phyloP scores from a whole-genome alignment of 139 green algal genomes.

The Marvania coccoides region DNA sequence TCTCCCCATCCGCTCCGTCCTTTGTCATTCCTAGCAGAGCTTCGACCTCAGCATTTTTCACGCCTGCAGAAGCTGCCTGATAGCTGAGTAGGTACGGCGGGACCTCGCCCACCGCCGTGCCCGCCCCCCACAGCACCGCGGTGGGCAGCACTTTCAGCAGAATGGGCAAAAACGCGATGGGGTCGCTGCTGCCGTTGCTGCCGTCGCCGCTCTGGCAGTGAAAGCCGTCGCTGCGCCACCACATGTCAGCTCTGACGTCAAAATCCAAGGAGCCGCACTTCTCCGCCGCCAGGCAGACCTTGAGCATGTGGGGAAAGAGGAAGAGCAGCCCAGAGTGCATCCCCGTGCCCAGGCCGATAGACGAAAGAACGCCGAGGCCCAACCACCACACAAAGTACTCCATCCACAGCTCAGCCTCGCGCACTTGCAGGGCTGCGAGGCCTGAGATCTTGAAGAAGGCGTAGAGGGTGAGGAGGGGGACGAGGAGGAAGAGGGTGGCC shows the following conservation, averaged over 20 bases:
- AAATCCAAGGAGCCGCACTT: conserved; percentile 72
- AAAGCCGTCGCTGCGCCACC: conserved; percentile 66
- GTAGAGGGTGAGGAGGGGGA: conserved; percentile 53
- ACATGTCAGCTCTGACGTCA: conserved; percentile 61
- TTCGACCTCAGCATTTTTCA: conserved; percentile 48
- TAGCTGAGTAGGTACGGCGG: conserved; percentile 83
- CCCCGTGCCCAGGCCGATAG: conserved; percentile 81
- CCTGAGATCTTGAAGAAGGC: conserved; percentile 20
- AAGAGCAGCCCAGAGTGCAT: conserved; percentile 94
- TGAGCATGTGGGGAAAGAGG: conserved; percentile 91
- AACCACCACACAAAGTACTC: conserved; percentile 78
- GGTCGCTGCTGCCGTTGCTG: not conserved
- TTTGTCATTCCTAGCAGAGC: conserved; percentile 25
- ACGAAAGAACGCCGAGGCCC: conserved; percentile 80
- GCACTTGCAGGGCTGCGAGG: conserved; percentile 1
- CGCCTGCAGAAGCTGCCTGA: conserved; percentile 60
- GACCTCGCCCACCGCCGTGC: conserved; percentile 86
- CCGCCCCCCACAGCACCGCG: conserved; percentile 74
- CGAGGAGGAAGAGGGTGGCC: conserved; percentile 50
- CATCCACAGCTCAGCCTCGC: conserved; percentile 36
- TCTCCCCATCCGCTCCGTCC: not conserved
- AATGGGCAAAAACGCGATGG: conserved; percentile 1
- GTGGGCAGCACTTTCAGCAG: conserved; percentile 51
- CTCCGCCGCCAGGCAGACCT: conserved; percentile 82
- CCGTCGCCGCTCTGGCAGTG: conserved; percentile 45